Evolutionary conservation across 106 monocot genomes (phyloP).

Genomic region (Ottelia alismoides): DNA sequence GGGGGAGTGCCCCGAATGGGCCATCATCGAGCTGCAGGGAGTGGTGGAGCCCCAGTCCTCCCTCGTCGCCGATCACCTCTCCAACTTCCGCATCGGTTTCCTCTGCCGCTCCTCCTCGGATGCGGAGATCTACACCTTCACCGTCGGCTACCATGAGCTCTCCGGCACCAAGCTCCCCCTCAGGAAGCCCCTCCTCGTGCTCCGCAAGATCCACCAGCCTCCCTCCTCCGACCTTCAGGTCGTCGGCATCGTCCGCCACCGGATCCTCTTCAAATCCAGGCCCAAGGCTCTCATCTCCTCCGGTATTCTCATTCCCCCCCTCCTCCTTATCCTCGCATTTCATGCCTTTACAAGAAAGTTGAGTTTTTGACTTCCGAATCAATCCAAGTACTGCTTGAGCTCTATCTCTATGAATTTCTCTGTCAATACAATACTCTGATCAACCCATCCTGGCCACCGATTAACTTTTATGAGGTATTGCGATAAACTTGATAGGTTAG

Average conservation of each 20-base stretch:
- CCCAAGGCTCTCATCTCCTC: constrained; percentile 80
- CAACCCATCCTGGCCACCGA: too few relatives aligned
- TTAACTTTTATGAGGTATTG: too few relatives aligned
- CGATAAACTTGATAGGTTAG: too few relatives aligned
- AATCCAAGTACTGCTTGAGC: too few relatives aligned
- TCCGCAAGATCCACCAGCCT: constrained; percentile 34
- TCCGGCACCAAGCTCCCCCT: constrained; percentile 52
- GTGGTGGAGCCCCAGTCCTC: constrained; percentile 51
- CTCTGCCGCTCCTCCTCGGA: too few relatives aligned
- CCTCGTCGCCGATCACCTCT: constrained; percentile 21
- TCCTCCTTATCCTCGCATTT: too few relatives aligned
- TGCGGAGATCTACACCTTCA: constrained; percentile 42
- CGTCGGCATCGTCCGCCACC: constrained; percentile 56
- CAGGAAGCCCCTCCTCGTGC: constrained; percentile 57
- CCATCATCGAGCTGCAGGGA: constrained; percentile 76
- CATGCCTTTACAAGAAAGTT: too few relatives aligned
- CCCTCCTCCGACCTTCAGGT: constrained; percentile 47
- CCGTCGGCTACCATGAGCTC: constrained; percentile 76
- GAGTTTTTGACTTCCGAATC: too few relatives aligned
- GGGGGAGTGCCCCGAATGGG: too few relatives aligned
- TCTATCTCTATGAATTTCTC: too few relatives aligned
- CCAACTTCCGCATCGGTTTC: constrained; percentile 42
- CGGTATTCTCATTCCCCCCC: too few relatives aligned
- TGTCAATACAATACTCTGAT: too few relatives aligned
- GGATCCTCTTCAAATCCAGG: constrained; percentile 66